Evolutionary conservation across 768 basidiomycete genomes (phyloP).

Genomic region (Leucosporidium yakuticum): DNA sequence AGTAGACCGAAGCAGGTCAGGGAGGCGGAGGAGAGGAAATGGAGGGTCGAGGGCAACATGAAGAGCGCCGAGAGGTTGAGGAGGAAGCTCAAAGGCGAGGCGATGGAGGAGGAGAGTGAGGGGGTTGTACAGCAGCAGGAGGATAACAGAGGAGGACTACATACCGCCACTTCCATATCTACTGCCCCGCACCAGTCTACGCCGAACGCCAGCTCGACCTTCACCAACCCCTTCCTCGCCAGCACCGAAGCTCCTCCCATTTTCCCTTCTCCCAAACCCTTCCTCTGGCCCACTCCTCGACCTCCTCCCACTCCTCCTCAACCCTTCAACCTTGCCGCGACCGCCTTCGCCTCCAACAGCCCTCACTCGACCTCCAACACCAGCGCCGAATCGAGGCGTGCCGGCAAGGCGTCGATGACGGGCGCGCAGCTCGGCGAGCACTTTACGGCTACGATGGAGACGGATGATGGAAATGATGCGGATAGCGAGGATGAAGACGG

Average conservation of each 20-base stretch:
- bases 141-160: neutral
- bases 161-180: neutral
- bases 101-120: neutral
- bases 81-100: neutral
- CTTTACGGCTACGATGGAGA: no score
- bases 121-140: neutral
- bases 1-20: neutral
- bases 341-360: no score
- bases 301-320: neutral
- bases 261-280: neutral
- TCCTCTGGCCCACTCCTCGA: neutral
- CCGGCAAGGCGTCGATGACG: no score
- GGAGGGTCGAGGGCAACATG: neutral
- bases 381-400: no score
- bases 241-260: neutral
- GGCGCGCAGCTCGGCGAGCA: no score
- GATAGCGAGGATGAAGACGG: no score
- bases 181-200: neutral
- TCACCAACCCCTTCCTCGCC: neutral
- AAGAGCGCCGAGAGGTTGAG: neutral
- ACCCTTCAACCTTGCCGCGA: no score
- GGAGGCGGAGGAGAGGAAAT: neutral
- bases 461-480: no score
- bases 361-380: no score
- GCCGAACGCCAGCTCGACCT: neutral